Evolutionary conservation across 192 early-diverging fungal genomes (phyloP).

Genomic region (Backusella macrospora): DNA sequence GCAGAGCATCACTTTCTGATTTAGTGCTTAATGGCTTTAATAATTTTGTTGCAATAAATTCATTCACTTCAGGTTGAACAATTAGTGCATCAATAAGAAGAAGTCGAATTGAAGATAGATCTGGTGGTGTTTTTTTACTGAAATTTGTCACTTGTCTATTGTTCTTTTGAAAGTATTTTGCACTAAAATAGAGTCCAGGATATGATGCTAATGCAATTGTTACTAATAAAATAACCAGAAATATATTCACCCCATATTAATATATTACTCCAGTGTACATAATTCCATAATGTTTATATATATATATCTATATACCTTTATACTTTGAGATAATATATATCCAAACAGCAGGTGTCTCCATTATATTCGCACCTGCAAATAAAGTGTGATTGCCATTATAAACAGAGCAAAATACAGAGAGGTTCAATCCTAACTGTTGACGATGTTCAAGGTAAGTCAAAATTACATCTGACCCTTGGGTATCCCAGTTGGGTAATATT

Average conservation of each 20-base stretch:
- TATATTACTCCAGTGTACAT: background rate
- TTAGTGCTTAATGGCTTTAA: constrained; percentile 45
- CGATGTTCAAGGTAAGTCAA: constrained; percentile 75
- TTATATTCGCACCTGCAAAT: constrained; percentile 60
- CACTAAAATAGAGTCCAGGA: constrained; percentile 59
- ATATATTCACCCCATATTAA: background rate
- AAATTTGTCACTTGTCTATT: constrained; percentile 50
- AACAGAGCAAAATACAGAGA: constrained; percentile 65
- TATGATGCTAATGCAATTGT: constrained; percentile 75
- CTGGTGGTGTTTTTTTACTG: constrained; percentile 57
- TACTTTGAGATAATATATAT: constrained; percentile 68
- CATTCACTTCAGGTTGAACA: constrained; percentile 60
- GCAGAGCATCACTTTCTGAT: constrained; percentile 32
- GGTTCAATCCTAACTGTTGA: constrained; percentile 78
- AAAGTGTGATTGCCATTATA: constrained; percentile 74
- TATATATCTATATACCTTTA: constrained; percentile 48
- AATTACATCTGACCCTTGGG: constrained; percentile 53
- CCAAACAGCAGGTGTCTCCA: constrained; percentile 70
- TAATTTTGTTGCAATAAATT: constrained; percentile 50
- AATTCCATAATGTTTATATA: background rate
- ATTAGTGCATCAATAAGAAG: constrained; percentile 67
- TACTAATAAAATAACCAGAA: constrained; percentile 32
- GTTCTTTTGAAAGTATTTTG: constrained; percentile 59
- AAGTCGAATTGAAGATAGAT: constrained; percentile 61
- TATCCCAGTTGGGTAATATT: background rate